phyloP scores from a whole-genome alignment of 148 eudicot genomes.

The Chenopodium suecicum region DNA sequence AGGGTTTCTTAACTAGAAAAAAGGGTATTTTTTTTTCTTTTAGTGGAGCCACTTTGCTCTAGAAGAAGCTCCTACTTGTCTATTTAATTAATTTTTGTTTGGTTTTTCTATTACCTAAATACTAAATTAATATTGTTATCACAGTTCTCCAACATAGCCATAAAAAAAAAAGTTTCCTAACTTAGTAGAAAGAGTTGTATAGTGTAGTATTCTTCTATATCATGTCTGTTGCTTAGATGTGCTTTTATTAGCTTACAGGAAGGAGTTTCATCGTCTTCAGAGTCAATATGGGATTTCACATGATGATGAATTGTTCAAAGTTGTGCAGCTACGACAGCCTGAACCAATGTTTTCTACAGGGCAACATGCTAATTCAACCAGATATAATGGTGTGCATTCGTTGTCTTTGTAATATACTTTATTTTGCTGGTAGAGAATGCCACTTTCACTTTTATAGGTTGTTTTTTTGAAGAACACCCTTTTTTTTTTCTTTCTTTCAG shows the following conservation, averaged over 20 bases:
- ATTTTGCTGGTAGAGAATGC: not conserved
- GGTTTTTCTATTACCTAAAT: not conserved
- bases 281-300: conserved; percentile 22
- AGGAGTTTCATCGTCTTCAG: conserved; percentile 23
- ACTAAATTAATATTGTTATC: not conserved
- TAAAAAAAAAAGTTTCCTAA: not conserved
- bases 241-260: conserved; percentile 45
- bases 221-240: conserved; percentile 8
- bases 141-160: not conserved
- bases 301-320: conserved; percentile 22
- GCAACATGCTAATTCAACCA: conserved; percentile 26
- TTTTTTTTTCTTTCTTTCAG: not conserved
- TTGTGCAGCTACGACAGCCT: conserved; percentile 27
- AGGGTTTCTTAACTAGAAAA: not conserved
- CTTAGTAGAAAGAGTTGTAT: not conserved
- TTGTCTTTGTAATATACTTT: conserved; percentile 10
- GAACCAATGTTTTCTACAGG: conserved; percentile 23
- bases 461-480: not conserved
- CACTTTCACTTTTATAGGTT: not conserved
- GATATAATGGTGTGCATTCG: conserved; percentile 21
- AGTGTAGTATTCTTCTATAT: not conserved
- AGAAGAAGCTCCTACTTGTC: not conserved
- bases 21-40: not conserved
- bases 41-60: not conserved
- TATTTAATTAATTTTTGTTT: not conserved